Percentiles rank a stretch among this genome's conserved stretches.
These are phyloP conservation scores for Voacanga thouarsii DNA, from an alignment of 257 asterid genomes.

Conservation along the genomic window DNA sequence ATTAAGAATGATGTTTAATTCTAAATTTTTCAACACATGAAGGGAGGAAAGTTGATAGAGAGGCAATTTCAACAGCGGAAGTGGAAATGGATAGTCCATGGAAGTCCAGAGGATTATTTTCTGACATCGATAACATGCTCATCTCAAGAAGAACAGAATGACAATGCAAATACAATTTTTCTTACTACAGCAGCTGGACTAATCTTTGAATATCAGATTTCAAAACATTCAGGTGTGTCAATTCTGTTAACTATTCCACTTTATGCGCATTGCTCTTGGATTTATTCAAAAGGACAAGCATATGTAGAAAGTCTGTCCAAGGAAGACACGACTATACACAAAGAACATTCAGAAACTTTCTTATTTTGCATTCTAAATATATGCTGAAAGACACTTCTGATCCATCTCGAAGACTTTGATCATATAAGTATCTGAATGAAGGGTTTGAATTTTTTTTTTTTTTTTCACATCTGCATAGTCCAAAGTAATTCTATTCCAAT, in stretches of 20 bases:
- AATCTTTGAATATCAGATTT: constrained; percentile 60
- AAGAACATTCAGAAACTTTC: neutral
- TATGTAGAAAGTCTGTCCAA: neutral
- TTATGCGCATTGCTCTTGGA: neutral
- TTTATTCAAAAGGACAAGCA: neutral
- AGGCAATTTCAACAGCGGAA: constrained; percentile 64
- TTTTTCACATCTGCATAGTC: neutral
- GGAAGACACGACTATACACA: neutral
- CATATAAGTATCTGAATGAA: neutral
- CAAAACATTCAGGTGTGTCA: constrained; percentile 39
- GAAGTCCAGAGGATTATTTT: constrained; percentile 56
- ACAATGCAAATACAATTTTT: constrained; percentile 36
- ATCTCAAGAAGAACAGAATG: constrained; percentile 36
- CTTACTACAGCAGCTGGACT: constrained; percentile 64
- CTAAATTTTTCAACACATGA: neutral
- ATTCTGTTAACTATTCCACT: neutral
- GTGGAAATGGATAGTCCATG: constrained; percentile 88
- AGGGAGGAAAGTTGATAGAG: constrained; percentile 70
- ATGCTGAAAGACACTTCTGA: neutral
- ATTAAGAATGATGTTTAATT: neutral
- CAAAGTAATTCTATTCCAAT: neutral
- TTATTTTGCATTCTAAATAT: neutral
- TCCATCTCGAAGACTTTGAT: neutral
- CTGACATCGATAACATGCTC: constrained; percentile 68
- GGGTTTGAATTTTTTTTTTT: too few relatives aligned